Conservation (phyloP, 805 yeast species). For the Maudiozyma bulderi region DNA sequence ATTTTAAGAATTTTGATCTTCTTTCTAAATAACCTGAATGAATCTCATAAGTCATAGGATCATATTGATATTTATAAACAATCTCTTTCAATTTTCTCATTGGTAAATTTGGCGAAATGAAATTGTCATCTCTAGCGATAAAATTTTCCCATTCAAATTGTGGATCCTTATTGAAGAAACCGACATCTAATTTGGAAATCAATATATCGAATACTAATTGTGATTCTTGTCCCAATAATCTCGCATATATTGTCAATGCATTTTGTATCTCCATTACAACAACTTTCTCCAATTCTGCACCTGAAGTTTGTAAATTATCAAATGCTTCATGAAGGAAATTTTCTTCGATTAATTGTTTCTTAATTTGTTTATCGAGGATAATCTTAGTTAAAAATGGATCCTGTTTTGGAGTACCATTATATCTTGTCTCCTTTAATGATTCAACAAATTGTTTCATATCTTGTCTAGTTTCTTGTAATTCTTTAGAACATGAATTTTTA, state of each 20-base stretch:
- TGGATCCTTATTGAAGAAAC: slow-evolving; percentile 69
- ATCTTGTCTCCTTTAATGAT: slow-evolving; percentile 55
- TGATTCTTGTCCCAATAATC: slow-evolving; percentile 61
- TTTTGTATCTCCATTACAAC: slow-evolving; percentile 81
- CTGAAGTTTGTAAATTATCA: slow-evolving; percentile 76
- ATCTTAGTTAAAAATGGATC: slow-evolving; percentile 79
- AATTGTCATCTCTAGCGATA: slow-evolving; percentile 59
- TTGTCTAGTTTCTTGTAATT: slow-evolving; percentile 53
- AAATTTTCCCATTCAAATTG: slow-evolving; percentile 84
- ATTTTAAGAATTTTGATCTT: slow-evolving; percentile 81
- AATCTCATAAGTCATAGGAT: slow-evolving; percentile 57
- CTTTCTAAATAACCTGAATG: slow-evolving; percentile 79
- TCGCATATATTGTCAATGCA: slow-evolving; percentile 64
- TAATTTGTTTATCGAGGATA: slow-evolving; percentile 65
- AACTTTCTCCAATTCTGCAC: slow-evolving; percentile 78
- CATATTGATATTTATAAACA: slow-evolving; percentile 55
- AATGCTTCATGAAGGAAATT: slow-evolving; percentile 82
- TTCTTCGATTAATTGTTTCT: slow-evolving; percentile 71
- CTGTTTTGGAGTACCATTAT: slow-evolving; percentile 34
- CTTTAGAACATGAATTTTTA: slow-evolving; percentile 62
- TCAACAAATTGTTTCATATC: slow-evolving; percentile 45
- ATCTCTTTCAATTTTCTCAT: slow-evolving; percentile 55
- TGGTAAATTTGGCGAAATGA: slow-evolving; percentile 53
- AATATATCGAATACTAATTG: slow-evolving; percentile 58
- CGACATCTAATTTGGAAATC: slow-evolving; percentile 54